These are phyloP conservation scores for Ascochyta pisi DNA, from an alignment of 2,329 filamentous ascomycete species.

Conservation along the genomic window DNA sequence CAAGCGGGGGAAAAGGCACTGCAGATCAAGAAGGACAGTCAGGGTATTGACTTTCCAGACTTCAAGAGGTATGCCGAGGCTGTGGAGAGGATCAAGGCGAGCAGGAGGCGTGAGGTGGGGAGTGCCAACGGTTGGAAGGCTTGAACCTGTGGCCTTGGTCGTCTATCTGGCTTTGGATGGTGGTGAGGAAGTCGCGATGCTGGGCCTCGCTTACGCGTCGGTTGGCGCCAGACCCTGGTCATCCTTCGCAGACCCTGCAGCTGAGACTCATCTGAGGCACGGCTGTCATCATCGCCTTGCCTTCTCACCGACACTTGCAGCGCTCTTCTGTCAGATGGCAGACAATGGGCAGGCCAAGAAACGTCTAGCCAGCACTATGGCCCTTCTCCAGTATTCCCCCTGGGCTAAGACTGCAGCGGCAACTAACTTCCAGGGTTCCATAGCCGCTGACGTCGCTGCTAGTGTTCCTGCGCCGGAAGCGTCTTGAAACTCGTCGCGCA, in stretches of 20 bases:
- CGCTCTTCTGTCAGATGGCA: constrained; percentile 1
- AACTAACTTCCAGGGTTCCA: constrained; percentile 20
- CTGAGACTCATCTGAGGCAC: constrained; percentile 11
- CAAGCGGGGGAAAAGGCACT: constrained; percentile 34
- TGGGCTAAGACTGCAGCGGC: constrained; percentile 14
- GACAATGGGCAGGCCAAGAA: background rate
- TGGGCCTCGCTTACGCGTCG: background rate
- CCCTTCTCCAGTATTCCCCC: background rate
- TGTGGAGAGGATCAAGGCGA: constrained; percentile 29
- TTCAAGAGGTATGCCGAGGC: constrained; percentile 31
- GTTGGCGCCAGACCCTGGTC: constrained; percentile 4
- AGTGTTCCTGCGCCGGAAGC: constrained; percentile 25
- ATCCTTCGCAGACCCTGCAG: constrained; percentile 3
- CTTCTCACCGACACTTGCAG: constrained; percentile 5
- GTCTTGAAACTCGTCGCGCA: constrained; percentile 27
- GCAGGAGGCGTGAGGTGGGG: constrained; percentile 5
- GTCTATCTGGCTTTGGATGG: background rate
- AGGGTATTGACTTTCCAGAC: constrained; percentile 39
- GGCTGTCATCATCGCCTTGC: background rate
- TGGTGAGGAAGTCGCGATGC: constrained; percentile 5
- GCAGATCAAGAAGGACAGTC: constrained; percentile 35
- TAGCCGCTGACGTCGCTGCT: constrained; percentile 38
- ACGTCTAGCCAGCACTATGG: constrained; percentile 3
- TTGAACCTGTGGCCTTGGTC: background rate
- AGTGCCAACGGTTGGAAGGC: constrained; percentile 2